Percentiles rank a stretch among this genome's conserved stretches.
These are phyloP conservation scores for Solanum lignicaule DNA, from an alignment of 257 asterid species.

Conservation along the genomic window DNA sequence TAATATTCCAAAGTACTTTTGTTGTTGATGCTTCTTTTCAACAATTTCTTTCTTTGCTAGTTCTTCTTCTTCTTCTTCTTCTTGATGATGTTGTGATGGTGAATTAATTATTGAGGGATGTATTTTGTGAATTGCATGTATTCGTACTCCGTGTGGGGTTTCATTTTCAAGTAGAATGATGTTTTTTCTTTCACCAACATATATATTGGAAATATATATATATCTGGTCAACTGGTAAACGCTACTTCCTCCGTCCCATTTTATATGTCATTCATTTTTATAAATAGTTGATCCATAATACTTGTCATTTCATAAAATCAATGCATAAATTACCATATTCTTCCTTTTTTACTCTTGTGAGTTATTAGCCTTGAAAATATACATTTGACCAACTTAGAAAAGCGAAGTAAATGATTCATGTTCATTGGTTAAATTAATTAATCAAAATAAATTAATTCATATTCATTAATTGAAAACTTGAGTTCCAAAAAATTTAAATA, in stretches of 20 bases:
- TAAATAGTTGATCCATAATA: no score
- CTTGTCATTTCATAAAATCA: no score
- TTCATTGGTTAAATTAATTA: no score
- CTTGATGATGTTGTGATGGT: not conserved
- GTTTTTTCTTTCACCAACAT: not conserved
- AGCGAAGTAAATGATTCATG: no score
- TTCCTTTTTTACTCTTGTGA: no score
- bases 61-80: not conserved
- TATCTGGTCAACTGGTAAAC: conserved; percentile 37
- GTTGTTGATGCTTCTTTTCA: not conserved
- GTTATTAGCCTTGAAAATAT: no score
- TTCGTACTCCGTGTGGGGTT: conserved; percentile 26
- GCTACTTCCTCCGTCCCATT: not conserved
- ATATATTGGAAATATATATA: not conserved
- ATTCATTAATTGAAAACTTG: no score
- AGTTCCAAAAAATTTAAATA: no score
- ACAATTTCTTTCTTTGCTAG: not conserved
- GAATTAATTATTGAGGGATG: conserved; percentile 10
- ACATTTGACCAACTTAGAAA: no score
- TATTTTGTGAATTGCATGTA: conserved; percentile 28
- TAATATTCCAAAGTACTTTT: not conserved
- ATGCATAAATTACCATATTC: no score
- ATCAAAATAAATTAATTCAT: no score
- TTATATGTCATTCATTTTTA: no score
- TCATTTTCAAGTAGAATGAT: not conserved